Evolutionary conservation across 169 alveolate species (phyloP).

Genomic region (Plasmodium vivax): DNA sequence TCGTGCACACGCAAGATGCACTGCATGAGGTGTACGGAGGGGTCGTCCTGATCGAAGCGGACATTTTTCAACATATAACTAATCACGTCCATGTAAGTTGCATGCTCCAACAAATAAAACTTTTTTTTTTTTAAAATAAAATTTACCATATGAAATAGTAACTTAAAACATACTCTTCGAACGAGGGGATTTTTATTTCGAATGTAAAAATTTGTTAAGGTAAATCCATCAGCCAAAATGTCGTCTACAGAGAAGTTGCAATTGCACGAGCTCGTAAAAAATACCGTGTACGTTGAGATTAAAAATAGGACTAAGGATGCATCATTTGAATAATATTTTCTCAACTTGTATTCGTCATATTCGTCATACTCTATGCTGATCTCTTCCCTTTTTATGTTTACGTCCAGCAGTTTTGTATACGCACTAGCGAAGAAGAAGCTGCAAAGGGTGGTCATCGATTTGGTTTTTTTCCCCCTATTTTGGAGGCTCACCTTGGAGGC

Average conservation of each 20-base stretch:
- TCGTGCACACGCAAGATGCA: neutral
- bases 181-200: neutral
- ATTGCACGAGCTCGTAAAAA: constrained; percentile 36
- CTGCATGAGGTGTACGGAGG: constrained; percentile 4
- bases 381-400: constrained; percentile 15
- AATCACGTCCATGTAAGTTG: constrained; percentile 23
- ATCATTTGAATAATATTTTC: constrained; percentile 21
- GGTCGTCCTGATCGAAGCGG: neutral
- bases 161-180: constrained; percentile 21
- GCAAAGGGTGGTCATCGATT: constrained; percentile 3
- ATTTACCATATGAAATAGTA: constrained; percentile 30
- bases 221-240: constrained; percentile 30
- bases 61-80: constrained; percentile 11
- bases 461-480: neutral
- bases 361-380: constrained; percentile 35
- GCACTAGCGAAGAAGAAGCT: constrained; percentile 12
- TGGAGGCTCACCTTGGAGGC: neutral
- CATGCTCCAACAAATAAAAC: constrained; percentile 31
- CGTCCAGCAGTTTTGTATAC: constrained; percentile 12
- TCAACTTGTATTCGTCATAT: constrained; percentile 24
- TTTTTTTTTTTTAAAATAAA: constrained; percentile 35
- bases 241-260: constrained; percentile 21
- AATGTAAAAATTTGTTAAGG: constrained; percentile 3
- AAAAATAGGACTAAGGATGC: constrained; percentile 2
- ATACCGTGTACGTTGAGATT: constrained; percentile 38